These are phyloP conservation scores for Monosporozyma yasuniensis DNA, from an alignment of 805 yeast species.

Conservation along the genomic window DNA sequence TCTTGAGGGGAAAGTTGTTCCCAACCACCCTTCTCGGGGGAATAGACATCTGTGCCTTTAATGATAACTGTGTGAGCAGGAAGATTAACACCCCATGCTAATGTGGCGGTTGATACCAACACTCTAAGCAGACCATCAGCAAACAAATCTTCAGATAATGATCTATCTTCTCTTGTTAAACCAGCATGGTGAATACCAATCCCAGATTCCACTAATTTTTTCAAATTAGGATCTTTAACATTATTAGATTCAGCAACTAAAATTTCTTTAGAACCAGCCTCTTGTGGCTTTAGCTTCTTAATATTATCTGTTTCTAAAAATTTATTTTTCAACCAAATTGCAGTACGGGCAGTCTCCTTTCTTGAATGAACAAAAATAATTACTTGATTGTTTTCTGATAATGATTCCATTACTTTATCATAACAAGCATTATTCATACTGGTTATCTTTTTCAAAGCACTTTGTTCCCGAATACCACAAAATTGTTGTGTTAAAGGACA, in stretches of 20 bases:
- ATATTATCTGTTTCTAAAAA: conserved; percentile 47
- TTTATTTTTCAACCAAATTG: conserved; percentile 59
- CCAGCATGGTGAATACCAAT: conserved; percentile 94
- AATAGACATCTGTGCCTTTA: conserved; percentile 88
- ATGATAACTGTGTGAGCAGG: conserved; percentile 93
- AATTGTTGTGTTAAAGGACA: conserved; percentile 87
- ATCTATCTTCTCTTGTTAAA: conserved; percentile 59
- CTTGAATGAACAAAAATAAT: conserved; percentile 91
- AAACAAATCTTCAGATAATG: conserved; percentile 73
- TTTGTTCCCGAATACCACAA: conserved; percentile 78
- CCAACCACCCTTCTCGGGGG: conserved; percentile 88
- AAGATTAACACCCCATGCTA: conserved; percentile 95
- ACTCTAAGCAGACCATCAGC: conserved; percentile 82
- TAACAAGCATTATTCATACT: conserved; percentile 90
- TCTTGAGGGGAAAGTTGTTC: conserved; percentile 90
- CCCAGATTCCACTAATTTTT: conserved; percentile 57
- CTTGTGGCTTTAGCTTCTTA: conserved; percentile 36
- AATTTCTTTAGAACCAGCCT: conserved; percentile 52
- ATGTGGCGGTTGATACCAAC: conserved; percentile 81
- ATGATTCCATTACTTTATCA: conserved; percentile 62
- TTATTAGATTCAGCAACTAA: conserved; percentile 53
- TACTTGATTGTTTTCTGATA: conserved; percentile 60
- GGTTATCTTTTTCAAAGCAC: conserved; percentile 62
- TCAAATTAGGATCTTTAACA: conserved; percentile 44
- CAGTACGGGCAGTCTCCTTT: conserved; percentile 82